Base-by-base conservation (phyloP, 805 yeast species). In the Priceomyces medius region DNA sequence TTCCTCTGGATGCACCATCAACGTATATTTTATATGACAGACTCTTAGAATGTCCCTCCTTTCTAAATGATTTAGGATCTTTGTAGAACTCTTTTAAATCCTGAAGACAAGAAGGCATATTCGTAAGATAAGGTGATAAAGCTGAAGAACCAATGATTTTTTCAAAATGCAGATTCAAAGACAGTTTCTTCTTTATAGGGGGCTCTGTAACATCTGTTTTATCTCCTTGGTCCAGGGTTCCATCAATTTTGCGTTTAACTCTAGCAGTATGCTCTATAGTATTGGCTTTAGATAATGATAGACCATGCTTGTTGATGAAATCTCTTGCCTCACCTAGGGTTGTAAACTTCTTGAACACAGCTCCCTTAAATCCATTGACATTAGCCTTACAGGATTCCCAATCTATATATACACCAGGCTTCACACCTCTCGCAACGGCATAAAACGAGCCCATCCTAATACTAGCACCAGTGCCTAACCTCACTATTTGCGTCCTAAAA, bases 1-100 rank as follows among this genome's bases (percentile, higher is more conserved):
- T 83, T 3, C 77, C 73, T 7, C 81, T 64, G 0, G 82, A 70
- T 0, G 95, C 85, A 0, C 97, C 97, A 60, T 89, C 97, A 16
- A 88, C 82, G 53, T 77, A 89, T 0, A 88, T 67, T 6, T 37
- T 36, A 2, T 26, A n/a, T 14, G 23, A 9, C 16, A 10, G 14
- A 3, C 7, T 9, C 9, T 13, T n/a, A 16, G 34, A 10, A 37
- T 10, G 13, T 10, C 35, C 37, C 7, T 9, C 10, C 5, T 10
- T 9, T 17, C 14, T 20, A 17, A 20, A 34, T 8, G 9, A 13
- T 4, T 6, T 10, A n/a, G 37, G 37, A 12, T 20, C 27, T 5
- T 20, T 12, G 13, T 34, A 16, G n/a, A 19, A 34, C 14, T 13
- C 20, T 8, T 24, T 8, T 4, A 34, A 6, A 20, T 34, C 37